Evolutionary conservation across 2,329 filamentous ascomycete species (phyloP).

Genomic region (Coniochaeta sp.): DNA sequence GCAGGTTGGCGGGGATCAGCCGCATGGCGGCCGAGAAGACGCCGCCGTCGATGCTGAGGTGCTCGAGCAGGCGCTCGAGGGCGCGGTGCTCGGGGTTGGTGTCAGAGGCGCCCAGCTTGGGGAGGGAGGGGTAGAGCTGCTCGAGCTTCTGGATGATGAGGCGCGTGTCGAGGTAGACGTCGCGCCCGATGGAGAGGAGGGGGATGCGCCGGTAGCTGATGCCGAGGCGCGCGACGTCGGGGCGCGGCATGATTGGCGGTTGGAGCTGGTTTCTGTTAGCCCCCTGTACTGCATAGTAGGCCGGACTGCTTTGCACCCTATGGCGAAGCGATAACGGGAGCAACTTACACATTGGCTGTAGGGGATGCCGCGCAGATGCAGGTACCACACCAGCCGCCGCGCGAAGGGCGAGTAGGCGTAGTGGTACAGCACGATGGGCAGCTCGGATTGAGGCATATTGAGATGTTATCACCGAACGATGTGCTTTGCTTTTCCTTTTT

Average conservation of each 20-base stretch:
- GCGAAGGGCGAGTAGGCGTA: conserved; percentile 61
- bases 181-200: conserved; percentile 55
- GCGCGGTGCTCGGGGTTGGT: conserved; percentile 35
- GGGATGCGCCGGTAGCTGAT: conserved; percentile 65
- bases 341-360: conserved; percentile 59
- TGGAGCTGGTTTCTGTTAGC: no score
- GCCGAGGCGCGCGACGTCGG: conserved; percentile 53
- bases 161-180: conserved; percentile 64
- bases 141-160: conserved; percentile 62
- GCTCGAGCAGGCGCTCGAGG: conserved; percentile 47
- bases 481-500: no score
- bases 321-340: background rate
- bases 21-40: conserved; percentile 46
- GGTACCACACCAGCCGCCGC: conserved; percentile 58
- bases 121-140: conserved; percentile 35
- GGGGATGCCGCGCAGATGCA: conserved; percentile 56
- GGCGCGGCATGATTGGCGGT: conserved; percentile 58
- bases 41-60: conserved; percentile 46
- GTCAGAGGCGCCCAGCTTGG: conserved; percentile 25
- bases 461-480: background rate
- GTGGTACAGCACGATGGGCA: conserved; percentile 55
- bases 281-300: no score
- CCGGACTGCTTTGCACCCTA: no score
- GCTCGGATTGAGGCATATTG: background rate
- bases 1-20: conserved; percentile 49